These are phyloP conservation scores for Triangularia verruculosa DNA, from an alignment of 2,329 filamentous ascomycete genomes.

Conservation along the genomic window DNA sequence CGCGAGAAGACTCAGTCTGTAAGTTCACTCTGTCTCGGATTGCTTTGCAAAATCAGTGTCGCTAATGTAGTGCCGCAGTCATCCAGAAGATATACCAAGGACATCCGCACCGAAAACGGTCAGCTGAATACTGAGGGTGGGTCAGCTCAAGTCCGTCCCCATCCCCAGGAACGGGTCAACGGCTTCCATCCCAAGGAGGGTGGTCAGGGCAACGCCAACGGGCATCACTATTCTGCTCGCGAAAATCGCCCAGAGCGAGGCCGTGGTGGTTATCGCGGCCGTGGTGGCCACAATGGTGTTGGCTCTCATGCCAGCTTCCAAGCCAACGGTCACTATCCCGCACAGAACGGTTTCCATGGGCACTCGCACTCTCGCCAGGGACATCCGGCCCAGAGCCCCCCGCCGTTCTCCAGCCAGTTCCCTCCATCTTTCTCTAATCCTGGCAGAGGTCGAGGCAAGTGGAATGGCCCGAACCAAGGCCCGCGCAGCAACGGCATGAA, in stretches of 20 bases:
- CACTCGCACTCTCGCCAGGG: conserved; percentile 30
- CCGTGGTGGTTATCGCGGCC: conserved; percentile 44
- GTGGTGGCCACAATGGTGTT: conserved; percentile 43
- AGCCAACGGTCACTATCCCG: conserved; percentile 35
- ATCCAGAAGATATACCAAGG: conserved; percentile 23
- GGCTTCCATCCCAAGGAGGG: conserved; percentile 22
- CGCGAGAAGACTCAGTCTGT: conserved; percentile 43
- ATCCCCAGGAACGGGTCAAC: conserved; percentile 21
- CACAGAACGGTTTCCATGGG: conserved; percentile 27
- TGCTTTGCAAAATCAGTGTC: background rate
- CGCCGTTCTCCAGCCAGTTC: conserved; percentile 38
- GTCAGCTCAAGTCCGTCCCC: conserved; percentile 4
- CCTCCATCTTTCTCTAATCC: conserved; percentile 21
- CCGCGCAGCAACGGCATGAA: conserved; percentile 15
- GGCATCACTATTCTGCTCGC: conserved; percentile 30
- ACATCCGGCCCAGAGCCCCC: conserved; percentile 42
- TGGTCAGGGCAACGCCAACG: conserved; percentile 22
- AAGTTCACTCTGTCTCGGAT: conserved; percentile 30
- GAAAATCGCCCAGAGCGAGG: conserved; percentile 37
- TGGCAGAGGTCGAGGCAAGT: conserved; percentile 26
- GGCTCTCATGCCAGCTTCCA: conserved; percentile 35
- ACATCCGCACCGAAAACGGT: conserved; percentile 25
- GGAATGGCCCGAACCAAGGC: conserved; percentile 17
- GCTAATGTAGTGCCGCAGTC: conserved; percentile 20
- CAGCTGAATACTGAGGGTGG: conserved; percentile 16